Evolutionary conservation across 257 asterid genomes (phyloP).

Genomic region (Solanum arcanum): DNA sequence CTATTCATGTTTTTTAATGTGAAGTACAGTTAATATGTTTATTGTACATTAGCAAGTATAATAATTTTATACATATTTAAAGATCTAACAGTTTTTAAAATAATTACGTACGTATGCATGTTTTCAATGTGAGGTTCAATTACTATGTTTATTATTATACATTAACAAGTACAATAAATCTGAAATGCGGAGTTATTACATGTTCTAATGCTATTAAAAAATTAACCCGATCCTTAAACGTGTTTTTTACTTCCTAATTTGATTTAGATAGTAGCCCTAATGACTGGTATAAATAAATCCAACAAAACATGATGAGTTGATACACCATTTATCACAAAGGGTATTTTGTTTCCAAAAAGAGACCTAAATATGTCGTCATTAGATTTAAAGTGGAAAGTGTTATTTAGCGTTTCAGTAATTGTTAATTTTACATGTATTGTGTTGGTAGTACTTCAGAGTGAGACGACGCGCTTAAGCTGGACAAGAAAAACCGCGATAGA

Average conservation of each 20-base stretch:
- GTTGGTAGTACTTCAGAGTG: neutral
- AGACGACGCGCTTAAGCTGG: slow-evolving; percentile 32
- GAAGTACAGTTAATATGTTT: neutral
- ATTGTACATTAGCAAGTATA: too few species aligned
- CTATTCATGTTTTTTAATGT: neutral
- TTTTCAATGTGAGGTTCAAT: neutral
- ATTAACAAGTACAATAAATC: neutral
- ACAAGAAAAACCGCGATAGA: slow-evolving; percentile 35
- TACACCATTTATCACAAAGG: neutral
- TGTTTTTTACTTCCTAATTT: neutral
- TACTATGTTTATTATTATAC: neutral
- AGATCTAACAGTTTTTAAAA: too few species aligned
- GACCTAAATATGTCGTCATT: neutral
- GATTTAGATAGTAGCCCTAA: neutral
- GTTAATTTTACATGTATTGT: neutral
- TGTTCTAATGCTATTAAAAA: neutral
- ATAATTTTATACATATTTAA: too few species aligned
- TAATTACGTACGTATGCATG: too few species aligned
- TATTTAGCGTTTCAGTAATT: neutral
- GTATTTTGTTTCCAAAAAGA: neutral
- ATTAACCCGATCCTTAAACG: neutral
- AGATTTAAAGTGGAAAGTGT: neutral
- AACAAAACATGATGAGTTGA: neutral
- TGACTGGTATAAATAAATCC: neutral
- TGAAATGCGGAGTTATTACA: neutral